phyloP scores from a whole-genome alignment of 2,329 filamentous ascomycete species.

The Harringtonia aguacate region DNA sequence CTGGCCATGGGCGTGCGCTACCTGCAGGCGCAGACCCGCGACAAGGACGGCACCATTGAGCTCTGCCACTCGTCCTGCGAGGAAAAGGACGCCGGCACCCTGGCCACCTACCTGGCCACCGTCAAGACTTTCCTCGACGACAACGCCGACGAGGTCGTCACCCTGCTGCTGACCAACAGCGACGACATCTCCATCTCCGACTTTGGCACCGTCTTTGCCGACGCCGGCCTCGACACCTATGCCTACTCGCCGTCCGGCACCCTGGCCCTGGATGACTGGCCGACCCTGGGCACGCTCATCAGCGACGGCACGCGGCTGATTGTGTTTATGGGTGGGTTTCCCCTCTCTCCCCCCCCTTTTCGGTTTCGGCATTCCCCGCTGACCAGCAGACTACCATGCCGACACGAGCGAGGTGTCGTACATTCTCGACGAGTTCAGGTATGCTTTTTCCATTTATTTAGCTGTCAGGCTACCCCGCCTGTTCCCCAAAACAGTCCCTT shows the following conservation, averaged over 20 bases:
- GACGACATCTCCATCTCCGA: conserved; percentile 45
- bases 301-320: conserved; percentile 51
- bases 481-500: too few relatives aligned
- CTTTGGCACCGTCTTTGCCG: conserved; percentile 42
- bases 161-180: conserved; percentile 51
- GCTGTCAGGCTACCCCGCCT: too few relatives aligned
- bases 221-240: conserved; percentile 43
- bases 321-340: conserved; percentile 53
- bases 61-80: conserved; percentile 56
- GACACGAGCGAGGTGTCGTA: conserved; percentile 43
- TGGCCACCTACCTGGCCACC: conserved; percentile 42
- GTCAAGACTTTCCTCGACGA: conserved; percentile 50
- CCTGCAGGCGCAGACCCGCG: conserved; percentile 53
- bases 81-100: conserved; percentile 45
- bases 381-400: conserved; percentile 45
- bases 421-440: conserved; percentile 53
- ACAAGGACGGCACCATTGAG: conserved; percentile 37
- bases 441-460: too few relatives aligned
- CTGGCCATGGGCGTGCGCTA: conserved; percentile 53
- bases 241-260: conserved; percentile 39
- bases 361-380: conserved; percentile 4
- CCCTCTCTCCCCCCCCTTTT: neutral
- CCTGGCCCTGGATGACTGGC: conserved; percentile 46
- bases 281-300: conserved; percentile 59
- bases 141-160: conserved; percentile 51